Base-by-base conservation (phyloP, 805 yeast genomes). In the Tetrapisispora namnaoensis region DNA sequence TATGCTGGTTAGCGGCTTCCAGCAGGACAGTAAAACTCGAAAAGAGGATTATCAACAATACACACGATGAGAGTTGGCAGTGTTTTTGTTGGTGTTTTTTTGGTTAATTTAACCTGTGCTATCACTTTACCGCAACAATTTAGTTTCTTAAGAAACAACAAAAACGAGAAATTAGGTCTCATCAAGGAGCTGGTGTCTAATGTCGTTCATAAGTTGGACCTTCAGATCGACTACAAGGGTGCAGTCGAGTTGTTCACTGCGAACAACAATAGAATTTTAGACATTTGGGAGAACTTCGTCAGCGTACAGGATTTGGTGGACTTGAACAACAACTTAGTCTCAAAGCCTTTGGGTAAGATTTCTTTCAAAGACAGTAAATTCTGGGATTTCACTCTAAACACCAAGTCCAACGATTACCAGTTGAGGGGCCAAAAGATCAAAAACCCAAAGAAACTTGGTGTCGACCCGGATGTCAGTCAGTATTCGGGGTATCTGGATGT, bases 401-500 rank as follows among this genome's bases (percentile, higher is more conserved):
- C 38, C 2, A 28, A 24, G 2, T 8, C 37, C 2, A 28, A 41
- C 1, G 37, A 36, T 7, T 62, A 61, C 44, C 51, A 57, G 11
- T 43, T 61, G 45, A 57, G 67, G 46, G 42, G 59, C n/a, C 42
- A 46, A 17, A 57, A 55, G 41, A 35, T 51, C 13, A 60, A 60
- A 8, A 59, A 59, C 32, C 67, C 67, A 18, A 39, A 55, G 4
- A 54, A 52, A 42, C 75, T 90, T 54, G 93, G 90, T 4, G 72
- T 90, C 47, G 96, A 89, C 67, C 67, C 74, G 6, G 35, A 37
- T 46, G 95, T 86, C 36, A 78, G 82, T 52, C 96, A 88, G 69
- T 78, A 76, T 63, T 74, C 89, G 13, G 96, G 96, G 21, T 88
- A 88, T 68, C 75, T 88, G 61, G 96, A 88, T 63, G 77, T 83